Base-by-base conservation (phyloP, 2,329 filamentous ascomycete genomes). In the Anisogramma anomala region DNA sequence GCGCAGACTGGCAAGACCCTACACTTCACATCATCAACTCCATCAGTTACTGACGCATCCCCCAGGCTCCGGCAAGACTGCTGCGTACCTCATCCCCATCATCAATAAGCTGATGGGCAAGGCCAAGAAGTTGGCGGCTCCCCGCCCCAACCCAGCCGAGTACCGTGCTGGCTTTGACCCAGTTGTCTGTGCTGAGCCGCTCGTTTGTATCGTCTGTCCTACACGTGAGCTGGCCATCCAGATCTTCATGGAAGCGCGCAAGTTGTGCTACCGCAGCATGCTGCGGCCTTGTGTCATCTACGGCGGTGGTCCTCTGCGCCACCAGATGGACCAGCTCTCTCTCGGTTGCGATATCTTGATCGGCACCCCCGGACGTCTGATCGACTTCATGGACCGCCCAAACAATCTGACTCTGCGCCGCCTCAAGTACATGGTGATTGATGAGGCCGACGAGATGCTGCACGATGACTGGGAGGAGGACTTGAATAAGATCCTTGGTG, bases 381-480 rank as follows among this genome's bases (percentile, higher is more conserved):
- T 79, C 35, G 84, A 95, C 53, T 83, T 96, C 54, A 87, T 96
- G 65, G 66, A 78, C 30, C 77, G 80, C 23, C 75, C 79, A 0
- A 60, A 78, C 13, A 55, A 82, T 11, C 64, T 95, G 2, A 83
- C 79, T 0, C 68, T 95, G 38, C 70, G 71, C 17, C 84, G 89
- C 30, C 71, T 95, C 46, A 81, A 80, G 62, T 91, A 79, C 63
- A 76, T 76, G 49, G 75, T 96, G 49, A 79, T 98, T 48, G 91
- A 96, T 46, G 91, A 98, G 57, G 91, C 91, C 0, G 91, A 98
- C 55, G 89, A 98, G 65, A 80, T 98, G 70, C 72, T 98, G 0
- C 69, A 81, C 0, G 57, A 68, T 1, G 84, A 88, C 53, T 96
- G 91, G 85, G 72, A 81, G 28, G 70, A 77, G 0, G 78, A 88